These are phyloP conservation scores for Quercus alba DNA, from an alignment of 306 rosid genomes.

Conservation along the genomic window DNA sequence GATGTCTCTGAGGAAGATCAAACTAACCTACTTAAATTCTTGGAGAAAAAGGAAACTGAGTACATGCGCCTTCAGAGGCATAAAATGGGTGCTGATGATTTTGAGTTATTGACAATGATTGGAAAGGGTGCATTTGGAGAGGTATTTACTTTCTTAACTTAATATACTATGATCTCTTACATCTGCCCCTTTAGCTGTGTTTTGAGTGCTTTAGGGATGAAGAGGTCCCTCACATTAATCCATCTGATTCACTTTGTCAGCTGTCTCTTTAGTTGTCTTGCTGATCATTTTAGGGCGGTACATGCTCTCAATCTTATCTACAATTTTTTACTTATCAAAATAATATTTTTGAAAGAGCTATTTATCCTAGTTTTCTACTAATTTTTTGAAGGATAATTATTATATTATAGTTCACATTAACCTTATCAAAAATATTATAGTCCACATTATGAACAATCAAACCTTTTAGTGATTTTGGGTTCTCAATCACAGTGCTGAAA, in stretches of 20 bases:
- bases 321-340: too few relatives aligned
- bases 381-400: background rate
- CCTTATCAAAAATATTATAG: background rate
- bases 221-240: conserved; percentile 14
- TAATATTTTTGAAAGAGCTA: background rate
- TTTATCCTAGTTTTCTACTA: background rate
- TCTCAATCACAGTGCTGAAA: too few relatives aligned
- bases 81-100: conserved; percentile 96
- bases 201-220: conserved; percentile 18
- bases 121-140: conserved; percentile 99
- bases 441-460: background rate
- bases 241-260: conserved; percentile 16
- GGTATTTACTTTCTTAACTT: conserved; percentile 44
- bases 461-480: too few relatives aligned
- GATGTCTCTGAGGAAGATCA: conserved; percentile 99
- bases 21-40: conserved; percentile 77
- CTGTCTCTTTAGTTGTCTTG: background rate
- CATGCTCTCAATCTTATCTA: background rate
- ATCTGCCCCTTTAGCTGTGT: conserved; percentile 12
- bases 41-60: conserved; percentile 98
- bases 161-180: background rate
- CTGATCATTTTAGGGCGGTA: conserved; percentile 18
- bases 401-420: background rate
- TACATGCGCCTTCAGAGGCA: conserved; percentile 99
- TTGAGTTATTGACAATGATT: conserved; percentile 91